Conservation (phyloP, 106 monocot genomes). For the Acorus gramineus region DNA sequence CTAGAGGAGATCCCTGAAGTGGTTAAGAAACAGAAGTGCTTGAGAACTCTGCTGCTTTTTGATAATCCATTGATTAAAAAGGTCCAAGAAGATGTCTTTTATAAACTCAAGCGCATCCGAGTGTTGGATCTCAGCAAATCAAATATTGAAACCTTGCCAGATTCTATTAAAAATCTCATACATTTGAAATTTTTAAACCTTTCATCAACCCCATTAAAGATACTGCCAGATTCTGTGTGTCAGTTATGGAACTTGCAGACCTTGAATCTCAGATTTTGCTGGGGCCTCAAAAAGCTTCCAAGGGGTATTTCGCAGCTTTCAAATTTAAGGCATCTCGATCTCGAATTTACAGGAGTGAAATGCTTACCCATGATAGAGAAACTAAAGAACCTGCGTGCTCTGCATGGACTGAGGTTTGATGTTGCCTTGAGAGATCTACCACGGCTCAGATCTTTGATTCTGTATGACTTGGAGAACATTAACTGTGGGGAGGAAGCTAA, state of each 20-base stretch:
- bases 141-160: conserved; percentile 15
- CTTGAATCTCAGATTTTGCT: conserved; percentile 14
- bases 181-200: conserved; percentile 34
- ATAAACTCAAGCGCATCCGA: conserved; percentile 7
- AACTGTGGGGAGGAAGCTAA: too few relatives aligned
- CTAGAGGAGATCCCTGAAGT: not conserved
- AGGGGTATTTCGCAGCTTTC: conserved; percentile 8
- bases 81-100: conserved; percentile 6
- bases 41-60: conserved; percentile 30
- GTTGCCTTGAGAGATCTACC: too few relatives aligned
- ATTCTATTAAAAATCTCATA: conserved; percentile 22
- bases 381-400: conserved; percentile 15
- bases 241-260: conserved; percentile 21
- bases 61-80: conserved; percentile 8
- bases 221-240: conserved; percentile 18
- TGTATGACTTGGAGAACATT: too few relatives aligned
- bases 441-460: too few relatives aligned
- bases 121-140: conserved; percentile 25
- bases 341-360: conserved; percentile 6
- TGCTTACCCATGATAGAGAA: conserved; percentile 21
- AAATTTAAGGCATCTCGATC: conserved; percentile 16
- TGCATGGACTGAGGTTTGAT: not conserved
- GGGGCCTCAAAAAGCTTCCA: conserved; percentile 18
- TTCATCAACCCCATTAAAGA: conserved; percentile 14
- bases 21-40: conserved; percentile 3